A percentile compares a stretch with the other conserved stretches of the same genome.
phyloP scores from a whole-genome alignment of 2,329 filamentous ascomycete genomes.

The Metarhizium guizhouense region DNA sequence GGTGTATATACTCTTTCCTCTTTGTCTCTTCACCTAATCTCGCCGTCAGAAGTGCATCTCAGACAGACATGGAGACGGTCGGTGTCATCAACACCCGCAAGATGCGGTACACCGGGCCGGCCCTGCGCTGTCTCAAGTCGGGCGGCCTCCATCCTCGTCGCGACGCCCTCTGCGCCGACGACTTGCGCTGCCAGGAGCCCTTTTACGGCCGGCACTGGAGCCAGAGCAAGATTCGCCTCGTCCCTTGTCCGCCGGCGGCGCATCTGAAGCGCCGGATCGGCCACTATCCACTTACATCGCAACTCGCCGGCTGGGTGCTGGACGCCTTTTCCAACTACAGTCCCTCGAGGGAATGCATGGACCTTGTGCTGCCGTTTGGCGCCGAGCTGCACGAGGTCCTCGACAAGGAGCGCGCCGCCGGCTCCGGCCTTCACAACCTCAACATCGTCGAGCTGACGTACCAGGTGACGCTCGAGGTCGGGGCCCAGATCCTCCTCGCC shows the following conservation, averaged over 20 bases:
- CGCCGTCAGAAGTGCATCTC: too few relatives aligned
- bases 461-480: constrained; percentile 3
- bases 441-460: constrained; percentile 2
- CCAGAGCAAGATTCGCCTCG: neutral
- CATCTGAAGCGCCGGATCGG: neutral
- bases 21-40: too few relatives aligned
- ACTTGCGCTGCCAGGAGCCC: neutral
- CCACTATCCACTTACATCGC: constrained; percentile 3
- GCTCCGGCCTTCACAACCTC: constrained; percentile 4
- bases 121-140: neutral
- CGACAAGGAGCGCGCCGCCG: neutral
- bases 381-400: constrained; percentile 1
- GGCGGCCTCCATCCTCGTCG: neutral
- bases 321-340: neutral
- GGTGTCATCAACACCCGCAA: constrained; percentile 1
- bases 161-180: neutral
- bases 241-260: neutral
- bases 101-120: constrained; percentile 1
- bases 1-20: too few relatives aligned
- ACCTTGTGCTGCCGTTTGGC: constrained; percentile 1
- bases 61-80: neutral
- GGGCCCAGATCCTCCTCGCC: constrained; percentile 2
- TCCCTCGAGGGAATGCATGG: neutral
- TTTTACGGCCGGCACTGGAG: neutral
- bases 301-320: neutral